Conservation (phyloP, 495 filamentous ascomycete species). For the Penicillium lividum region DNA sequence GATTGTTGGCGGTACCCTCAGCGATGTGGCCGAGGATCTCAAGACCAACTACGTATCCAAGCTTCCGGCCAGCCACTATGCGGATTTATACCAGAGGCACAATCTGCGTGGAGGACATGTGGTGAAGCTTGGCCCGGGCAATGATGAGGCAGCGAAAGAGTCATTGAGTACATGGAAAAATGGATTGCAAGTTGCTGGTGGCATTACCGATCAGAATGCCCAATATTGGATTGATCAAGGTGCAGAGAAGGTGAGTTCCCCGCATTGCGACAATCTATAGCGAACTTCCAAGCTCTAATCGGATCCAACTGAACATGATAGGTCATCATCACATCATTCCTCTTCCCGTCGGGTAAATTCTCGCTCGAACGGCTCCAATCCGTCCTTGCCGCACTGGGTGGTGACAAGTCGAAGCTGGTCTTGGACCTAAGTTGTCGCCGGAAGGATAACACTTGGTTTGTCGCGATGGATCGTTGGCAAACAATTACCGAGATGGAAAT, state of each 20-base stretch:
- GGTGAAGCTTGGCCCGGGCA: slow-evolving; percentile 91
- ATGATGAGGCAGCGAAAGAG: slow-evolving; percentile 75
- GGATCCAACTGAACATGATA: slow-evolving; percentile 41
- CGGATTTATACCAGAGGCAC: slow-evolving; percentile 73
- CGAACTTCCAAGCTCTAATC: slow-evolving; percentile 12
- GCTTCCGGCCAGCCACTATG: slow-evolving; percentile 77
- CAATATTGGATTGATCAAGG: slow-evolving; percentile 81
- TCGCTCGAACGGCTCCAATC: slow-evolving; percentile 69
- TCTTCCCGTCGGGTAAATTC: slow-evolving; percentile 84
- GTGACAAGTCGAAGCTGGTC: slow-evolving; percentile 79
- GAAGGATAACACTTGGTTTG: slow-evolving; percentile 76
- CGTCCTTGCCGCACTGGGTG: slow-evolving; percentile 68
- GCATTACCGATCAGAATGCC: slow-evolving; percentile 84
- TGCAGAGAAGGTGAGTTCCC: slow-evolving; percentile 75
- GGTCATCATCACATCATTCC: slow-evolving; percentile 86
- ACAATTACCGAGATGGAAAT: slow-evolving; percentile 95
- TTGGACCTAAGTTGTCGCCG: slow-evolving; percentile 90
- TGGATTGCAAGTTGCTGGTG: slow-evolving; percentile 84
- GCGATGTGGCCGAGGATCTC: slow-evolving; percentile 60
- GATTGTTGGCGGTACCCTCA: slow-evolving; percentile 93
- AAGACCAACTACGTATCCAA: slow-evolving; percentile 90
- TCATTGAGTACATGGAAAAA: slow-evolving; percentile 74
- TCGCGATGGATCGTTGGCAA: slow-evolving; percentile 99
- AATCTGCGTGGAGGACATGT: slow-evolving; percentile 80
- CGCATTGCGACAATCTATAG: slow-evolving; percentile 1